Evolutionary conservation across 805 yeast genomes (phyloP).

Genomic region (Candida khao-thaluensis): DNA sequence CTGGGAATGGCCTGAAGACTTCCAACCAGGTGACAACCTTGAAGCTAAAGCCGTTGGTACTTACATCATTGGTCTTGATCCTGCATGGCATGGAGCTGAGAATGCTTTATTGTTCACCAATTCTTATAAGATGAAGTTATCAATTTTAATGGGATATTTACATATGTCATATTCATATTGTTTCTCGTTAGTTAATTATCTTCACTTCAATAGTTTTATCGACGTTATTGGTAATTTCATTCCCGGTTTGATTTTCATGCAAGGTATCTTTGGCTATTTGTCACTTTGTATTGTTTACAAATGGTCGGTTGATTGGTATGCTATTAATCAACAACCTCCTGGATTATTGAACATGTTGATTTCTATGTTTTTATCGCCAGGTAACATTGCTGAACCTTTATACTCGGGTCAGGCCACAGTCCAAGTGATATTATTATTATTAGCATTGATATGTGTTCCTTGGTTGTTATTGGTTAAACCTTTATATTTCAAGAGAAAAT

Average conservation of each 20-base stretch:
- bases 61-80: constrained; percentile 86
- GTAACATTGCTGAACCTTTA: constrained; percentile 74
- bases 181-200: constrained; percentile 80
- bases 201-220: constrained; percentile 63
- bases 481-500: constrained; percentile 58
- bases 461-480: constrained; percentile 89
- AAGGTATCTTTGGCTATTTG: constrained; percentile 91
- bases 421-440: constrained; percentile 66
- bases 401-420: constrained; percentile 76
- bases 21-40: constrained; percentile 67
- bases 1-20: constrained; percentile 87
- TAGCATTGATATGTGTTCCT: constrained; percentile 91
- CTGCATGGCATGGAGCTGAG: constrained; percentile 97
- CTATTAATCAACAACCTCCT: constrained; percentile 77
- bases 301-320: constrained; percentile 93
- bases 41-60: constrained; percentile 65
- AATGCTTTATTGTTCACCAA: constrained; percentile 86
- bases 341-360: constrained; percentile 92
- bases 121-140: constrained; percentile 95
- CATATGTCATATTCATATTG: constrained; percentile 91
- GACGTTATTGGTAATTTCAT: constrained; percentile 91
- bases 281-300: constrained; percentile 84
- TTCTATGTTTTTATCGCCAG: constrained; percentile 93
- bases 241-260: constrained; percentile 94
- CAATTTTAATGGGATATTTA: constrained; percentile 88